A percentile compares a stretch with the other conserved stretches of the same genome.
These are phyloP conservation scores for Polygonum aviculare DNA, from an alignment of 148 eudicot genomes.

Conservation along the genomic window DNA sequence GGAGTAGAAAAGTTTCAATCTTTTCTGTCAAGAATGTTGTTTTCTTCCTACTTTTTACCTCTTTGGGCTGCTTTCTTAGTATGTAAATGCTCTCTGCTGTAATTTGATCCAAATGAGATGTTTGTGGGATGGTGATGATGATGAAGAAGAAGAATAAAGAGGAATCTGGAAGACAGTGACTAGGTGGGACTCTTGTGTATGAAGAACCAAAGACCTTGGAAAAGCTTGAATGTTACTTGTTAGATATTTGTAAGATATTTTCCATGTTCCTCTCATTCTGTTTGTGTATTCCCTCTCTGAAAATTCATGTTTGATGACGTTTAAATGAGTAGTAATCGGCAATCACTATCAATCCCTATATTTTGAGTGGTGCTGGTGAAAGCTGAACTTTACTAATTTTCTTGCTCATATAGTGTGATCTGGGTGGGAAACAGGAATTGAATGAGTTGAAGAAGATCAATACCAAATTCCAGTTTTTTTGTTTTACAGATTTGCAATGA, in stretches of 20 bases:
- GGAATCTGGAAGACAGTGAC: neutral
- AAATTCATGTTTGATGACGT: no score
- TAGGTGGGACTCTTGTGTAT: neutral
- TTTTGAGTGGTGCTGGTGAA: no score
- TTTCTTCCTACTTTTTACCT: neutral
- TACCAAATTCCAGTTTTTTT: no score
- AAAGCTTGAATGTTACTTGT: neutral
- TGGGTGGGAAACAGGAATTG: no score
- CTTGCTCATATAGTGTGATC: no score
- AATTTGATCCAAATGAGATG: neutral
- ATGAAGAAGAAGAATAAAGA: neutral
- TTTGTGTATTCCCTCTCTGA: no score
- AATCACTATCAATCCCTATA: no score
- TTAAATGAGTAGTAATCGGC: no score
- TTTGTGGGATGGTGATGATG: neutral
- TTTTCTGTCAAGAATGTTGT: neutral
- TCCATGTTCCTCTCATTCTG: neutral
- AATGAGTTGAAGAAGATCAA: no score
- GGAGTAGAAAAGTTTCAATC: slow-evolving; percentile 6
- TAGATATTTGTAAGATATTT: neutral
- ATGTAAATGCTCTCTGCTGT: neutral
- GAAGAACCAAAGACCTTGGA: neutral
- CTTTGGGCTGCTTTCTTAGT: neutral
- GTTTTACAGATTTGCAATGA: neutral
- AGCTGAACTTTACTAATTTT: no score